Conservation (phyloP, 2,329 filamentous ascomycete genomes). For the Diaporthe sp. region DNA sequence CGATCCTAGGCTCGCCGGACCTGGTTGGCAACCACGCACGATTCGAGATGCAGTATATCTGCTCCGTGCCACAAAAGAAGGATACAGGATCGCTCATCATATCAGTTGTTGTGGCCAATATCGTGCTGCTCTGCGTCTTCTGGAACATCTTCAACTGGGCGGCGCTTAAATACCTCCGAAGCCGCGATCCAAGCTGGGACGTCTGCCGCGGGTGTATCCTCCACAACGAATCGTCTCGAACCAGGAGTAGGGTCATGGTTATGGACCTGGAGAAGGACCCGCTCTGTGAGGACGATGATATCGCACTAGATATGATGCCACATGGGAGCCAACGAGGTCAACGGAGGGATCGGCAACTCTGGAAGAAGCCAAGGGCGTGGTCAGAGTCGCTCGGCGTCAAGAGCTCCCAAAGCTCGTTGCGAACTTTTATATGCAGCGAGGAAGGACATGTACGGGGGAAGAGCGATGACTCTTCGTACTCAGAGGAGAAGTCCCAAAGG, state of each 20-base stretch:
- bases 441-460: not conserved
- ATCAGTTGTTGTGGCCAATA: slow-evolving; percentile 32
- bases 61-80: slow-evolving; percentile 34
- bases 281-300: slow-evolving; percentile 24
- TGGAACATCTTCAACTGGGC: slow-evolving; percentile 38
- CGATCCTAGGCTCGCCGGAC: slow-evolving; percentile 29
- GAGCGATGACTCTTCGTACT: not conserved
- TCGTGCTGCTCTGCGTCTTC: slow-evolving; percentile 35
- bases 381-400: not conserved
- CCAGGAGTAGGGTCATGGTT: not conserved
- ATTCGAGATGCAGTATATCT: slow-evolving; percentile 38
- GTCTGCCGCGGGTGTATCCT: slow-evolving; percentile 26
- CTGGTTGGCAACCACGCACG: slow-evolving; percentile 19
- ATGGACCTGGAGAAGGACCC: slow-evolving; percentile 36
- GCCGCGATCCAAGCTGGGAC: slow-evolving; percentile 20
- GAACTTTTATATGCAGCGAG: not conserved
- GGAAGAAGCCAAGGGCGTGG: not conserved
- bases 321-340: not conserved
- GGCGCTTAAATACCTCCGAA: slow-evolving; percentile 16
- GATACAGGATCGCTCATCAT: slow-evolving; percentile 34
- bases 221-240: not conserved
- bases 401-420: not conserved
- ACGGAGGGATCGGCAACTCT: not conserved
- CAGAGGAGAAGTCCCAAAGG: not conserved
- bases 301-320: not conserved